phyloP scores from a whole-genome alignment of 192 early-diverging fungal genomes.

The Umbelopsis sp. region DNA sequence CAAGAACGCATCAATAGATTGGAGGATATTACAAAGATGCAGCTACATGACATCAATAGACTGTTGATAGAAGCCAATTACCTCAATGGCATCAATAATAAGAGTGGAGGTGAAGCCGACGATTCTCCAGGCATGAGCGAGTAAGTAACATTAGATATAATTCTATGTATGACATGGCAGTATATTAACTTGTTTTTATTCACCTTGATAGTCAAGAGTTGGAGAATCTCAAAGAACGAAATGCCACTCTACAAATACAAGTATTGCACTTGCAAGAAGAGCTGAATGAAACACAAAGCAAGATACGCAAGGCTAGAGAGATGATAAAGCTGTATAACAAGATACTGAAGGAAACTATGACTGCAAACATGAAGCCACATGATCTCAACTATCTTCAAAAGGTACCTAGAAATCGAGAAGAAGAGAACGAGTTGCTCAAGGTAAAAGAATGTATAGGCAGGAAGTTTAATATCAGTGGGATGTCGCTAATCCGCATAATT shows the following conservation, averaged over 20 bases:
- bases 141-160: conserved; percentile 32
- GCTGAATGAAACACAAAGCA: conserved; percentile 11
- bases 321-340: conserved; percentile 38
- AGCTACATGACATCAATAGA: conserved; percentile 54
- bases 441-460: background rate
- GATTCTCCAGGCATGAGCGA: conserved; percentile 47
- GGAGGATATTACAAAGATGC: conserved; percentile 43
- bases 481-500: too few species aligned
- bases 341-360: conserved; percentile 28
- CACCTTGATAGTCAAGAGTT: conserved; percentile 51
- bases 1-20: conserved; percentile 35
- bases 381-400: conserved; percentile 10
- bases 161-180: background rate
- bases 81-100: conserved; percentile 46
- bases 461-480: too few species aligned
- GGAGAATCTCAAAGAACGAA: conserved; percentile 54
- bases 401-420: conserved; percentile 33
- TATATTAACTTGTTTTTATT: too few species aligned
- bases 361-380: conserved; percentile 9
- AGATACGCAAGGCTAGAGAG: conserved; percentile 30
- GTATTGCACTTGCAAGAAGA: conserved; percentile 39
- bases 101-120: conserved; percentile 53
- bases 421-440: conserved; percentile 39
- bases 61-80: conserved; percentile 59
- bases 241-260: conserved; percentile 45